Conservation (phyloP, 345 rosid species). For the Noccaea bulbosa region DNA sequence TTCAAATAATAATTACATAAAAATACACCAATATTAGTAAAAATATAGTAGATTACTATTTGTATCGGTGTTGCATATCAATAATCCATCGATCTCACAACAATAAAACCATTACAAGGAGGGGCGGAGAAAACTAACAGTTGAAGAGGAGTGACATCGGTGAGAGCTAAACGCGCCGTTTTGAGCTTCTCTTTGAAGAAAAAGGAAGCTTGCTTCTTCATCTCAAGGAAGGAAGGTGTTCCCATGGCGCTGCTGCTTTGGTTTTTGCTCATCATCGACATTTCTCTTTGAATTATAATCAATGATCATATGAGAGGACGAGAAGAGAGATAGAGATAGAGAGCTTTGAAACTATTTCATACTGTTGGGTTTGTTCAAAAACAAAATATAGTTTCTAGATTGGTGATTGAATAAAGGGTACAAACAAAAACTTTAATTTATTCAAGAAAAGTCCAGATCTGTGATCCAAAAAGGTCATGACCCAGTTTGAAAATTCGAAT, state of each 20-base stretch:
- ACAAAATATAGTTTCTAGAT: neutral
- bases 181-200: conserved; percentile 92
- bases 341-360: neutral
- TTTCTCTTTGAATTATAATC: conserved; percentile 3
- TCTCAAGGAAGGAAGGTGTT: conserved; percentile 62
- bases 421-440: neutral
- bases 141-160: conserved; percentile 77
- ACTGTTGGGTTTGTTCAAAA: conserved; percentile 24
- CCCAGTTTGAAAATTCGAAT: conserved; percentile 36
- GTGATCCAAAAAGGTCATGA: conserved; percentile 20
- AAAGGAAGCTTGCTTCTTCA: conserved; percentile 92
- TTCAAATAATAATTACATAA: conserved; percentile 5
- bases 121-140: conserved; percentile 22
- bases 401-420: conserved; percentile 14
- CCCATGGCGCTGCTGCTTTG: conserved; percentile 50
- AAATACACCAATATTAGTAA: neutral
- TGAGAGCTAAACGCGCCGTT: conserved; percentile 86
- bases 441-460: conserved; percentile 35
- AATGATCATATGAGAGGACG: neutral
- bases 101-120: neutral
- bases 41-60: too few relatives aligned
- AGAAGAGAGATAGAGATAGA: conserved; percentile 2
- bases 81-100: neutral
- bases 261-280: conserved; percentile 64
- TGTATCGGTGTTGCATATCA: neutral